A percentile compares a stretch with the other conserved stretches of the same genome.
These are phyloP conservation scores for Penicillium dipodomyicola DNA, from an alignment of 495 filamentous ascomycete species.

Conservation along the genomic window DNA sequence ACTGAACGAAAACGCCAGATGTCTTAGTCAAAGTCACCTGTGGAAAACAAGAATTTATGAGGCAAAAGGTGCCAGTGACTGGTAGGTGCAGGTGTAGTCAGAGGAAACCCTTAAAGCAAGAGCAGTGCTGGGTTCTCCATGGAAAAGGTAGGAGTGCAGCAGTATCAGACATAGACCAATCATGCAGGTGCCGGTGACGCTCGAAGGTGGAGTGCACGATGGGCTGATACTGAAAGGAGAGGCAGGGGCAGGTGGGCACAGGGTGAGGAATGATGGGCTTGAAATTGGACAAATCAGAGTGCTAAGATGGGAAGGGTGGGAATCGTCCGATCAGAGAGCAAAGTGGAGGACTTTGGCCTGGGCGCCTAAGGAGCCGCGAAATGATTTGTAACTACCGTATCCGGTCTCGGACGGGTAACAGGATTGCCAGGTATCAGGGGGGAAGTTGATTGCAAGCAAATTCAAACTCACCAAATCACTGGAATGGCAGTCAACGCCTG, in stretches of 20 bases:
- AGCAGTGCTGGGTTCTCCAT: constrained; percentile 20
- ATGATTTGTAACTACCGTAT: constrained; percentile 21
- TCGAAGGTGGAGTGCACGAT: constrained; percentile 36
- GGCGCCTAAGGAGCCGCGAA: constrained; percentile 17
- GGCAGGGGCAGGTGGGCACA: constrained; percentile 23
- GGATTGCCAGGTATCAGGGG: constrained; percentile 6
- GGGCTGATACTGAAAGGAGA: constrained; percentile 36
- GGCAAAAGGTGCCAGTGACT: constrained; percentile 1
- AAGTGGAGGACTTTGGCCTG: constrained; percentile 19
- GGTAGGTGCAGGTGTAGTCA: constrained; percentile 4
- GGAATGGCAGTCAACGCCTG: neutral
- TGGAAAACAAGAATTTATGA: constrained; percentile 10
- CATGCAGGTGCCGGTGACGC: constrained; percentile 35
- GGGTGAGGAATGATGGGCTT: constrained; percentile 20
- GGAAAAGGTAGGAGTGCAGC: constrained; percentile 24
- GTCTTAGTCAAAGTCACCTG: constrained; percentile 15
- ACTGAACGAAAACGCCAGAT: constrained; percentile 8
- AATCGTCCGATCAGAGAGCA: constrained; percentile 24
- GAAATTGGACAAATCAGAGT: constrained; percentile 24
- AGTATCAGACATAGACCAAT: constrained; percentile 31
- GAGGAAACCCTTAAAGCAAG: constrained; percentile 5
- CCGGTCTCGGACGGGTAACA: constrained; percentile 20
- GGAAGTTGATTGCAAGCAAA: neutral
- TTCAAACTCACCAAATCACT: constrained; percentile 11
- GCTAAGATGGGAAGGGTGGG: constrained; percentile 17